These are phyloP conservation scores for Globisporangium spiculum DNA, from an alignment of 352 stramenopile genomes.

Conservation along the genomic window DNA sequence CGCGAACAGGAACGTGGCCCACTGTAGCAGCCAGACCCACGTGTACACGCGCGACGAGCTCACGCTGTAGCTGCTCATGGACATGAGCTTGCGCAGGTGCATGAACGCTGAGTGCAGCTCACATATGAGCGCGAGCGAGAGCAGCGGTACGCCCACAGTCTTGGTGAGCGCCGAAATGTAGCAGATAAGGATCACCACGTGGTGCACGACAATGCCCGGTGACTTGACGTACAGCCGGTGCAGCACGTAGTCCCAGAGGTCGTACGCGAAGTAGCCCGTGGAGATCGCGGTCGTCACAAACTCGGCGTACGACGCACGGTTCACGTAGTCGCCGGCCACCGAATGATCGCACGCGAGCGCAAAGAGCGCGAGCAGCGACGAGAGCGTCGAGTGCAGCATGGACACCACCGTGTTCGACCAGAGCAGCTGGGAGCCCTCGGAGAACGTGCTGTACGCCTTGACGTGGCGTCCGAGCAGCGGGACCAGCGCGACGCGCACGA, in stretches of 20 bases:
- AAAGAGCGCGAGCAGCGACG: slow-evolving; percentile 50
- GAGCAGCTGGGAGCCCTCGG: slow-evolving; percentile 41
- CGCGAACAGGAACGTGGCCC: slow-evolving; percentile 42
- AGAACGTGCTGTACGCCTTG: slow-evolving; percentile 48
- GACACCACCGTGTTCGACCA: slow-evolving; percentile 78
- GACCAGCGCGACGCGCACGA: slow-evolving; percentile 36
- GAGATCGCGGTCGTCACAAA: slow-evolving; percentile 65
- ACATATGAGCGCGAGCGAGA: slow-evolving; percentile 68
- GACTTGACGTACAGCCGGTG: slow-evolving; percentile 72
- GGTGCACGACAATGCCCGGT: slow-evolving; percentile 63
- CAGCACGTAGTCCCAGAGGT: slow-evolving; percentile 76
- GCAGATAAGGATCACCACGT: slow-evolving; percentile 78
- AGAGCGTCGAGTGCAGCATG: slow-evolving; percentile 60
- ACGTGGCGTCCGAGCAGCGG: slow-evolving; percentile 36
- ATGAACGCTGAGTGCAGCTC: slow-evolving; percentile 80
- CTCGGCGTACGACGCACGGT: slow-evolving; percentile 29
- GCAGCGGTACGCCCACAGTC: slow-evolving; percentile 65
- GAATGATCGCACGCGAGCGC: slow-evolving; percentile 55
- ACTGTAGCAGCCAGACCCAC: slow-evolving; percentile 58
- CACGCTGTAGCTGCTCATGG: slow-evolving; percentile 54
- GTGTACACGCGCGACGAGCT: slow-evolving; percentile 26
- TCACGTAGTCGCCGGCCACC: slow-evolving; percentile 40
- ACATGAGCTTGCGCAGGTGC: slow-evolving; percentile 71
- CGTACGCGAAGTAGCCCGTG: slow-evolving; percentile 80
- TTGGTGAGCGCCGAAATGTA: slow-evolving; percentile 77